Base-by-base conservation (phyloP, 768 basidiomycete species). In the Pleurotus eryngii region DNA sequence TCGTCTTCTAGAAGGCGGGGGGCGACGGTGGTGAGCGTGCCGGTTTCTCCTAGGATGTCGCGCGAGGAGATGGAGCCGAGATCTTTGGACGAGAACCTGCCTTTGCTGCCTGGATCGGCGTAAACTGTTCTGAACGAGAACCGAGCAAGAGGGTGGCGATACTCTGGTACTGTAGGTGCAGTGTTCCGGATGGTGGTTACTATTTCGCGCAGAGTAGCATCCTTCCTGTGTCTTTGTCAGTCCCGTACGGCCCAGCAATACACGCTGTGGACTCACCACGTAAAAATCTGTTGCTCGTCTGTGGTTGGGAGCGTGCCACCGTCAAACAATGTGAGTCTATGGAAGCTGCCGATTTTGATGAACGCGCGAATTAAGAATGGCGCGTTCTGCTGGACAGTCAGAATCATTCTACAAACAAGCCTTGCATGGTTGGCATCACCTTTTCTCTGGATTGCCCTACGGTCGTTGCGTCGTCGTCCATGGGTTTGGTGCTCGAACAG, bases 331-430 rank as follows among this genome's bases (percentile, higher is more conserved):
- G 76, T 71, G 20, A 90, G 72, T 42, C 87, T 80, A 68, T 92
- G 91, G 67, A 90, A 91, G 38, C 82, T 75, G 17, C 89, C 89
- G 39, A 90, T 82, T 81, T 91, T 92, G 57, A 92, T 80, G 68
- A 93, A 93, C 12, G 90, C 77, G 49, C 91, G 82, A 37, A 93
- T 84, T 55, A 93, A 82, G 70, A 93, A 93, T 5, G 91, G 91
- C 0, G 86, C 79, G 4, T 86, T 90, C 90, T 92, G 60, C 30
- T 12, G 20, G 20, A 12, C 18, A 27, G 12, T 58, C 26, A 48
- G 18, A 57, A 1, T 46, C n/a, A 40, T 2, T 49, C 17, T 26
- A 26, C 24, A 26, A 54, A 62, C 43, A 64, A 58, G 45, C 14
- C 18, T 5, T 37, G 20, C 12, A 53, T 18, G 6, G 57, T 18